These are phyloP conservation scores for Trametes sp. DNA, from an alignment of 1,284 basidiomycete genomes.

Conservation along the genomic window DNA sequence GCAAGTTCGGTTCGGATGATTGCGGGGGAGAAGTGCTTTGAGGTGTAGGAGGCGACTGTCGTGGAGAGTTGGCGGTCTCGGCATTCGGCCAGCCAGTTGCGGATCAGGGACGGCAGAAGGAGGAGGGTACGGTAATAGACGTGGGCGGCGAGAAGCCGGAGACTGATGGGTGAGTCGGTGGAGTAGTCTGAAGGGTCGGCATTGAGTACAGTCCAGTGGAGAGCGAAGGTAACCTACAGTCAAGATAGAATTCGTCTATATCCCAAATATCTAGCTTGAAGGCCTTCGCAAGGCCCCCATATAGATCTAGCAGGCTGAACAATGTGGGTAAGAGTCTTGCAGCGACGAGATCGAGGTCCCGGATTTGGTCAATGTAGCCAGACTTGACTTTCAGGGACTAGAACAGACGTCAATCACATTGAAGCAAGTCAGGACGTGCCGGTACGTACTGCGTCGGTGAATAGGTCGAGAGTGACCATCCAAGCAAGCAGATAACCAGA, in stretches of 20 bases:
- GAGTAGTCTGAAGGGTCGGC: conserved; percentile 60
- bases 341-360: conserved; percentile 71
- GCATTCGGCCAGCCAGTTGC: conserved; percentile 87
- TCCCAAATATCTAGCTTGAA: conserved; percentile 86
- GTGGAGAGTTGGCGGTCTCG: conserved; percentile 89
- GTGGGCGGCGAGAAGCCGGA: conserved; percentile 84
- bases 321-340: conserved; percentile 79
- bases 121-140: conserved; percentile 89
- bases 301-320: conserved; percentile 73
- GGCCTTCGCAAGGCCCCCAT: conserved; percentile 62
- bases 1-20: conserved; percentile 87
- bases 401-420: conserved; percentile 20
- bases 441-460: conserved; percentile 81
- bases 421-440: not conserved
- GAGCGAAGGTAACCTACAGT: conserved; percentile 58
- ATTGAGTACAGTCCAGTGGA: conserved; percentile 15
- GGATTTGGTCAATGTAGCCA: conserved; percentile 87
- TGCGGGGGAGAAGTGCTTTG: conserved; percentile 89
- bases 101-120: conserved; percentile 83
- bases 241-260: conserved; percentile 87
- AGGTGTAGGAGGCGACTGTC: conserved; percentile 81
- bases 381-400: conserved; percentile 85
- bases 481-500: conserved; percentile 85
- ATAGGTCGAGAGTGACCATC: conserved; percentile 91
- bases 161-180: conserved; percentile 59